phyloP scores from a whole-genome alignment of 1,139 yeast species.

The Debaryomyces subglobosus region DNA sequence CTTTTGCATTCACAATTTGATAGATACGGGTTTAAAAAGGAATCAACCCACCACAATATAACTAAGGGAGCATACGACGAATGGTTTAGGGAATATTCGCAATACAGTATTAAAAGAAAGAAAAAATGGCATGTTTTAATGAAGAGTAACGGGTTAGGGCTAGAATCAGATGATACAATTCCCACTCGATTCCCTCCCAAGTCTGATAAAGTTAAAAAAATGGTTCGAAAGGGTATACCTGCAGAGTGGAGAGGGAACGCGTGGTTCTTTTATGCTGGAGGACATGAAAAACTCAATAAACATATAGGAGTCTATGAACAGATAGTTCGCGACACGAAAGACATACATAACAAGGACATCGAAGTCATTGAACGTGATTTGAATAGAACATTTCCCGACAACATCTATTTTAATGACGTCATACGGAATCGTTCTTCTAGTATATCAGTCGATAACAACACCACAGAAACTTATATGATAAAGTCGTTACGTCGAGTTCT shows the following conservation, averaged over 20 bases:
- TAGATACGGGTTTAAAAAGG: slow-evolving; percentile 83
- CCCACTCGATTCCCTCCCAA: slow-evolving; percentile 75
- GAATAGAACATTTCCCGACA: slow-evolving; percentile 93
- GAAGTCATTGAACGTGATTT: slow-evolving; percentile 94
- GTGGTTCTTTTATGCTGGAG: slow-evolving; percentile 97
- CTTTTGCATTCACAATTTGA: slow-evolving; percentile 54
- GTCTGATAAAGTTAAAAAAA: slow-evolving; percentile 79
- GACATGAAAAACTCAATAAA: slow-evolving; percentile 70
- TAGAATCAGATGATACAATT: slow-evolving; percentile 34
- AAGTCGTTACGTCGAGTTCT: slow-evolving; percentile 77
- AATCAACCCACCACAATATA: slow-evolving; percentile 47
- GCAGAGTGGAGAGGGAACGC: slow-evolving; percentile 97
- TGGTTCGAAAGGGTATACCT: slow-evolving; percentile 89
- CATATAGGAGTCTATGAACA: slow-evolving; percentile 74
- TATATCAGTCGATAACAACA: slow-evolving; percentile 3
- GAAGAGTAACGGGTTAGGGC: slow-evolving; percentile 65
- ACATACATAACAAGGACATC: slow-evolving; percentile 64
- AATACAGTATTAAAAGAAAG: slow-evolving; percentile 62
- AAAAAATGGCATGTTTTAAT: slow-evolving; percentile 74
- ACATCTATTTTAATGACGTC: slow-evolving; percentile 60
- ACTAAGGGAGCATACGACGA: slow-evolving; percentile 60
- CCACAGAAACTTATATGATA: slow-evolving; percentile 57
- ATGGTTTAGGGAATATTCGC: slow-evolving; percentile 76
- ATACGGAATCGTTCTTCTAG: slow-evolving; percentile 9
- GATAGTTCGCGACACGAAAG: slow-evolving; percentile 58